These are phyloP conservation scores for Inga leiocalycina DNA, from an alignment of 306 rosid genomes.

Conservation along the genomic window DNA sequence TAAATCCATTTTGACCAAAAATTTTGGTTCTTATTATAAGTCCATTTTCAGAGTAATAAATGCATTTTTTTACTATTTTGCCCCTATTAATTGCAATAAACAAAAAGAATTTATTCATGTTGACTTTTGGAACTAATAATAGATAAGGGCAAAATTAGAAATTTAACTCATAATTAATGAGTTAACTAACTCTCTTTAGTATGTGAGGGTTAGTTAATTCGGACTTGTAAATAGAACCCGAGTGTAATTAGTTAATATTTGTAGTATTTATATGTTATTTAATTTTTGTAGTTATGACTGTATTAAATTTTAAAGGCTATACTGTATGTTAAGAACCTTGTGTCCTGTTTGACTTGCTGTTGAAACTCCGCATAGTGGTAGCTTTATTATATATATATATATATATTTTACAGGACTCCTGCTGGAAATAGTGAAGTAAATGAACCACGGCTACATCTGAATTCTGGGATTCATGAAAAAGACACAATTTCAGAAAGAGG, in stretches of 20 bases:
- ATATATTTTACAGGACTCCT: constrained; percentile 40
- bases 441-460: constrained; percentile 42
- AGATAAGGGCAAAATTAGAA: no score
- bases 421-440: constrained; percentile 38
- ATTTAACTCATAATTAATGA: no score
- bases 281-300: neutral
- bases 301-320: neutral
- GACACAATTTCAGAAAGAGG: constrained; percentile 45
- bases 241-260: neutral
- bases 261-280: neutral
- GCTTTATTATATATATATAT: neutral
- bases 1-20: no score
- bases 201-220: no score
- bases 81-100: no score
- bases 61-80: no score
- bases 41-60: no score
- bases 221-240: no score
- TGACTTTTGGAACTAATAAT: no score
- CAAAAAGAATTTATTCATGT: no score
- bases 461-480: constrained; percentile 41
- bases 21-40: no score
- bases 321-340: neutral
- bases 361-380: constrained; percentile 3
- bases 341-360: constrained; percentile 1
- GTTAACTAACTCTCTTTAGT: no score